Evolutionary conservation across 192 early-diverging fungal genomes (phyloP), one percentile per base, ranked within the genome.

Genomic region (Ambispora gerdemannii): DNA sequence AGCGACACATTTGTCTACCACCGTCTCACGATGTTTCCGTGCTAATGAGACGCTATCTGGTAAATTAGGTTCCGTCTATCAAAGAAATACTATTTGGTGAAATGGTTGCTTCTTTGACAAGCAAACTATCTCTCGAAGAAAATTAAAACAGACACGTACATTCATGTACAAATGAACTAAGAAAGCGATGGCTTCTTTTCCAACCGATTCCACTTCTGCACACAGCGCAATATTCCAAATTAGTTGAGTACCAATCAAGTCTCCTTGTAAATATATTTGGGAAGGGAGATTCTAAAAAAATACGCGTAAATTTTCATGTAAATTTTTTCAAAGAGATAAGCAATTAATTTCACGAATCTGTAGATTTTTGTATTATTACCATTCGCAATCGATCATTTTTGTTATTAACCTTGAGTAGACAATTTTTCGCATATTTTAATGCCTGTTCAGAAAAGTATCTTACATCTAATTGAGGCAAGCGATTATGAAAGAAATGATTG

Each of bases 151-250:
- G 38, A 43, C 61, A 49, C 66, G n/a, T 31, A 74, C 66, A 63
- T 74, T 59, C 68, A 74, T 38, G 53, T 74, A 59, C 34, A 74
- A 51, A 52, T 58, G 47, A 3, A 77, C 76, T 34, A 82, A 61
- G n/a, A 76, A 64, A 2, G 71, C 73, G 4, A 62, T 77, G 0
- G 80, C 80, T 59, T 75, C 53, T 20, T 63, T 43, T 8, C 80
- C 80, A 4, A 82, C 80, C 32, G 47, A 43, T 22, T 78, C 73
- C 19, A 63, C 53, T 24, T 61, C 62, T 22, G 77, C 73, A 32
- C 71, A 72, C 7, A 82, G 69, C 0, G 80, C 80, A 25, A 82
- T 77, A 13, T 77, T 74, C 80, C 80, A 82, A 34, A 82, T 77
- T 53, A 79, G 63, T 31, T 82, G 75, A 67, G 77, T 77, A 59